Base-by-base conservation (phyloP, 805 yeast genomes). In the Nakazawaea sp. region DNA sequence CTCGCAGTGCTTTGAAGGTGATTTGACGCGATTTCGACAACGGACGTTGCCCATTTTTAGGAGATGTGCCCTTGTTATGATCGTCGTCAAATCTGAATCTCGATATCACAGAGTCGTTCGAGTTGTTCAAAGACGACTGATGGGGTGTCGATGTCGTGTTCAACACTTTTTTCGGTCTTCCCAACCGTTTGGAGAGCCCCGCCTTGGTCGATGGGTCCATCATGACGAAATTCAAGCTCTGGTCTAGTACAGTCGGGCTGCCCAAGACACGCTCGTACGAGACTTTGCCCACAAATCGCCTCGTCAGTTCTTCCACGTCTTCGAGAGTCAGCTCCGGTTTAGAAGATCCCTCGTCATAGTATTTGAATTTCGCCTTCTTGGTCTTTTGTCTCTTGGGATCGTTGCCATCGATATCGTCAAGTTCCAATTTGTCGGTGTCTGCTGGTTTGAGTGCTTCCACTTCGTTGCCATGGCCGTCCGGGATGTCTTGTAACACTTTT, bases 151-250 rank as follows among this genome's bases (percentile, higher is more conserved):
- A 25, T 4, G 19, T 21, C 4, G 17, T 21, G 7, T 21, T 25
- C 9, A 39, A 9, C 4, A 29, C 19, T 1, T 26, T 25, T 23
- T 30, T 39, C n/a, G 42, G 42, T 12, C 42, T 26, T 7, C 42
- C 42, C 13, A 39, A 21, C 27, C 47, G 34, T 29, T 40, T 43
- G 5, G 44, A 35, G 27, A 38, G 32, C 3, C 44, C 43, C 17
- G 35, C 35, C 27, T 44, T 43, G 1, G 36, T 37, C 5, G 49
- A 43, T 4, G 49, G 49, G 34, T 44, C 45, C 42, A 45, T 28
- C 31, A 45, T 40, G 2, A 45, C 47, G 36, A 45, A 25, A 20
- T 31, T 40, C 35, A 36, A 27, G n/a, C 17, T 15, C 10, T n/a
- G n/a, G n/a, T n/a, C n/a, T n/a, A n/a, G n/a, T n/a, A n/a, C n/a